Evolutionary conservation across 805 yeast species (phyloP).

Genomic region (Diddensiella transvaalensis): DNA sequence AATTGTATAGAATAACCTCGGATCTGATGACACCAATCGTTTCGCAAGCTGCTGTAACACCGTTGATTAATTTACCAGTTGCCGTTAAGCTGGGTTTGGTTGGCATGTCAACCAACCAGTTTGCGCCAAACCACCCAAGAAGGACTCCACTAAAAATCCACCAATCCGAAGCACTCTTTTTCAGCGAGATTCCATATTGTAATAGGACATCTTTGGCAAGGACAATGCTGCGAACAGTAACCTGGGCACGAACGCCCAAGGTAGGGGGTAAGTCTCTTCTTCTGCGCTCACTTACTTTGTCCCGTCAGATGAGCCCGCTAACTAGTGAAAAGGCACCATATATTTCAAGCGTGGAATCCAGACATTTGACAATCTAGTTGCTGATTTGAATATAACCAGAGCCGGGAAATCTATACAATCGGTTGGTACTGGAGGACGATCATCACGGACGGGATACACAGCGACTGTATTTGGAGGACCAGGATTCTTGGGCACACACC

Average conservation of each 20-base stretch:
- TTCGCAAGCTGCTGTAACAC: too few relatives aligned
- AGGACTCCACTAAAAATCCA: not conserved
- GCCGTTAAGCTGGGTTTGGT: too few relatives aligned
- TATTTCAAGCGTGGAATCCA: conserved; percentile 24
- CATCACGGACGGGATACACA: conserved; percentile 82
- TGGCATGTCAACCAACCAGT: too few relatives aligned
- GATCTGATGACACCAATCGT: too few relatives aligned
- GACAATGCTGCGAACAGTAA: not conserved
- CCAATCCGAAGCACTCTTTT: not conserved
- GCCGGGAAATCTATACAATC: conserved; percentile 69
- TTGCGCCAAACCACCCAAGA: too few relatives aligned
- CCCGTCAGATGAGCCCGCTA: too few relatives aligned
- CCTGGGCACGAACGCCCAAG: not conserved
- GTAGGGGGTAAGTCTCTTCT: not conserved
- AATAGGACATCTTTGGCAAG: too few relatives aligned
- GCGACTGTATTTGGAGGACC: conserved; percentile 85
- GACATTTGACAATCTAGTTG: conserved; percentile 38
- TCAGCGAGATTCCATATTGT: not conserved
- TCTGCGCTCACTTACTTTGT: too few relatives aligned
- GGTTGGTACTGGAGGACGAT: conserved; percentile 73
- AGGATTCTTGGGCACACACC: conserved; percentile 73
- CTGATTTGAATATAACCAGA: conserved; percentile 62
- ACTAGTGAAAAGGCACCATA: not conserved
- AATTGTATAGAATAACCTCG: too few relatives aligned
- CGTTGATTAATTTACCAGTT: too few relatives aligned